A percentile compares a stretch with the other conserved stretches of the same genome.
Evolutionary conservation across 2,329 filamentous ascomycete species (phyloP).

Genomic region (Ophiostoma ips): DNA sequence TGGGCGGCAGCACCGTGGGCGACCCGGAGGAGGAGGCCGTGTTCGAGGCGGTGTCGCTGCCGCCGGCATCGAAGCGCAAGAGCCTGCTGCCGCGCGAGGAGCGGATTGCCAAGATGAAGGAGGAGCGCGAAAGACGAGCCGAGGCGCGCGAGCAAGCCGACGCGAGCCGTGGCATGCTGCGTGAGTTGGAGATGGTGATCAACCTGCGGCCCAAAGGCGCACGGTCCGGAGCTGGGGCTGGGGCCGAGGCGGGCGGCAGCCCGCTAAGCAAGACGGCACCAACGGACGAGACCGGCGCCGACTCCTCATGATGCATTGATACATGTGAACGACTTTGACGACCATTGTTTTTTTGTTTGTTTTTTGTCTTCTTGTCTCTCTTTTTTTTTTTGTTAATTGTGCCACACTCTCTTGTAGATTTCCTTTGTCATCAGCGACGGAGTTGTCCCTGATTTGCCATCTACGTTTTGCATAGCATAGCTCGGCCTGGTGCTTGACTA

Average conservation of each 20-base stretch:
- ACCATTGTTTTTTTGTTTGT: not conserved
- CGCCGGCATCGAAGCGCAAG: slow-evolving; percentile 42
- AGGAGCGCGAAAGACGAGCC: slow-evolving; percentile 66
- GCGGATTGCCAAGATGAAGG: slow-evolving; percentile 72
- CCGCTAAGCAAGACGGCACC: not conserved
- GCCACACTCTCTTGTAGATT: not conserved
- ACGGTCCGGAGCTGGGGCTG: not conserved
- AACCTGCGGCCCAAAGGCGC: slow-evolving; percentile 24
- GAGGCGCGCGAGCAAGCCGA: slow-evolving; percentile 60
- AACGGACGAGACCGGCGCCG: not conserved
- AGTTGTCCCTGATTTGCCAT: too few relatives aligned
- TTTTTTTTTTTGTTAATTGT: not conserved
- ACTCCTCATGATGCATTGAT: slow-evolving; percentile 4
- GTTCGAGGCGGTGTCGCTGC: slow-evolving; percentile 79
- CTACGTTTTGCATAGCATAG: too few relatives aligned
- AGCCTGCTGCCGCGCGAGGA: slow-evolving; percentile 71
- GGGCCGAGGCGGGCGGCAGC: not conserved
- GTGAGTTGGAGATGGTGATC: slow-evolving; percentile 85
- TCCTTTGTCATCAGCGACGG: too few relatives aligned
- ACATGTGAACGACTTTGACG: not conserved
- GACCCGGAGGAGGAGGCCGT: slow-evolving; percentile 61
- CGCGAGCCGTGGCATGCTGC: slow-evolving; percentile 76
- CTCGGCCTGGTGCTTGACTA: too few relatives aligned
- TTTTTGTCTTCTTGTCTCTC: not conserved
- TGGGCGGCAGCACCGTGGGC: slow-evolving; percentile 22